Base-by-base conservation (phyloP, 2,329 filamentous ascomycete genomes). In the Claviceps sp. region DNA sequence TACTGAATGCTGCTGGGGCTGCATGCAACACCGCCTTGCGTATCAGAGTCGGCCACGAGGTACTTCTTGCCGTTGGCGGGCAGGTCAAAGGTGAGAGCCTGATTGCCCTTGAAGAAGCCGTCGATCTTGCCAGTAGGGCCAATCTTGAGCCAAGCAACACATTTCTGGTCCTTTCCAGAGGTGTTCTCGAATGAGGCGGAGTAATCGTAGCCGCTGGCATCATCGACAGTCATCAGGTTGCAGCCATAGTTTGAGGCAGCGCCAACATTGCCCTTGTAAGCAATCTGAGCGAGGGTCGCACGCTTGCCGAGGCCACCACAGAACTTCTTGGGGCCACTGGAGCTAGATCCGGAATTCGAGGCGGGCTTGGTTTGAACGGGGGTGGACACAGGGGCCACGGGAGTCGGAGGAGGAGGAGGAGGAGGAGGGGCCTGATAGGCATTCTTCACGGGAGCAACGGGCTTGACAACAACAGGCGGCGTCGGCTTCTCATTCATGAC, bases 61-160 rank as follows among this genome's bases (percentile, higher is more conserved):
- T 64, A 61, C 65, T 72, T 64, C 50, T 61, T 60, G 59, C 62
- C 61, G 52, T 62, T 61, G 50, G 63, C 64, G 29, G 61, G 34
- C 34, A 78, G 66, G 47, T 52, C 62, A 61, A 77, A 77, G 51
- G 54, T 62, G 49, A 72, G 46, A 47, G 65, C 71, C 50, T 67
- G 40, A 50, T 69, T 65, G 57, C 67, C 62, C 52, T 66, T 66
- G 65, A 71, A 77, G 68, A 74, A 74, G 57, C 75, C 75, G 59
- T 74, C 67, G 61, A 77, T 68, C 38, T 54, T 52, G 40, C 67
- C 66, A 46, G 67, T 57, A 14, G 64, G 60, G 45, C 74, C 75
- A 50, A 77, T 75, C 73, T 78, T 78, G 71, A 75, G 74, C 67
- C 64, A 76, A 67, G 69, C 72, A 38, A 59, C 58, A 60, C 75